Percentiles rank a stretch among this genome's conserved stretches.
phyloP scores from a whole-genome alignment of 768 basidiomycete species.

The Chalciporus sphaerocephalus region DNA sequence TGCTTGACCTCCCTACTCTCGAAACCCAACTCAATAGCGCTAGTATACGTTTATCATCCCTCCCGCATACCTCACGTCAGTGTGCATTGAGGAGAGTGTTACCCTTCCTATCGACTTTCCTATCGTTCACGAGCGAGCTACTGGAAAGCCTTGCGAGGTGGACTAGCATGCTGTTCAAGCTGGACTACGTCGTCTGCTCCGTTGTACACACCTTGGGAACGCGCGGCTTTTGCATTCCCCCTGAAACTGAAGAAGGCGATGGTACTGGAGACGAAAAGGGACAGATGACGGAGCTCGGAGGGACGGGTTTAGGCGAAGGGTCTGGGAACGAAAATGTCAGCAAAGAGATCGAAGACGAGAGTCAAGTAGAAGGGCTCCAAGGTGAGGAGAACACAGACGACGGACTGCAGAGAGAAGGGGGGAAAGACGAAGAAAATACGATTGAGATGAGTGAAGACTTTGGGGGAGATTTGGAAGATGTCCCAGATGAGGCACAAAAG shows the following conservation, averaged over 20 bases:
- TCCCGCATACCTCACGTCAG: slow-evolving; percentile 31
- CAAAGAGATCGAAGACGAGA: slow-evolving; percentile 93
- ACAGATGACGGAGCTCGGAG: slow-evolving; percentile 49
- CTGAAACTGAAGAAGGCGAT: slow-evolving; percentile 59
- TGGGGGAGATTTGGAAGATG: slow-evolving; percentile 80
- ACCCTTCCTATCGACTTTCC: slow-evolving; percentile 73
- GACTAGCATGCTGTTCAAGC: slow-evolving; percentile 79
- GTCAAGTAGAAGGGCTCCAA: slow-evolving; percentile 90
- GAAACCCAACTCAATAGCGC: slow-evolving; percentile 37
- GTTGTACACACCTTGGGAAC: slow-evolving; percentile 68
- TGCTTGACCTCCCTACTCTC: slow-evolving; percentile 47
- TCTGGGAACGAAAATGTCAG: slow-evolving; percentile 82
- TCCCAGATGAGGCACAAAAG: slow-evolving; percentile 58
- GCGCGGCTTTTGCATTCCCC: slow-evolving; percentile 91
- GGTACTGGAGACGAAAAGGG: slow-evolving; percentile 43
- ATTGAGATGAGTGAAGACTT: slow-evolving; percentile 92
- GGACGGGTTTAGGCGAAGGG: slow-evolving; percentile 87
- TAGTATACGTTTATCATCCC: slow-evolving; percentile 37
- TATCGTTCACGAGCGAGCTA: slow-evolving; percentile 52
- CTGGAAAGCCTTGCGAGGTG: slow-evolving; percentile 56
- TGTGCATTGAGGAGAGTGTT: slow-evolving; percentile 43
- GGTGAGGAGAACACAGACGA: slow-evolving; percentile 49
- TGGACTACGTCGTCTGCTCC: slow-evolving; percentile 72
- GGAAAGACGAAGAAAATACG: slow-evolving; percentile 63
- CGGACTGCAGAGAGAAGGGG: slow-evolving; percentile 34